Percentiles rank a stretch among this genome's conserved stretches.
Evolutionary conservation across 2,329 filamentous ascomycete genomes (phyloP).

Genomic region (Fusarium acutatum): DNA sequence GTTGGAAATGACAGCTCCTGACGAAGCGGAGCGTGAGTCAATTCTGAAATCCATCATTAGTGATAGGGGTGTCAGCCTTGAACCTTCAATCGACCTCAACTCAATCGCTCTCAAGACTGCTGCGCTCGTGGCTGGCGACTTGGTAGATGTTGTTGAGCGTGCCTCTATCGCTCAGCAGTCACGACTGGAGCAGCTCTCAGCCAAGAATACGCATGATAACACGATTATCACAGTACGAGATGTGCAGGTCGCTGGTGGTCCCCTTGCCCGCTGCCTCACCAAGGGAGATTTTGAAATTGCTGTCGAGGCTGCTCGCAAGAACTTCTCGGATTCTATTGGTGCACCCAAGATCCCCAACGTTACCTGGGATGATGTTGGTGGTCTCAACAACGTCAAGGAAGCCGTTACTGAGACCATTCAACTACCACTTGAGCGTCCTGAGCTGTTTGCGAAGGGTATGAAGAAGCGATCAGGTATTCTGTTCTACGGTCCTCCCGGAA

Average conservation of each 20-base stretch:
- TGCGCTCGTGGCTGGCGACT: slow-evolving; percentile 90
- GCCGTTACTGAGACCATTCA: slow-evolving; percentile 98
- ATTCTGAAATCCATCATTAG: slow-evolving; percentile 83
- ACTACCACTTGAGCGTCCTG: slow-evolving; percentile 87
- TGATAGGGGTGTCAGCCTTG: slow-evolving; percentile 78
- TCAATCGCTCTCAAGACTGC: slow-evolving; percentile 94
- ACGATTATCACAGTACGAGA: slow-evolving; percentile 74
- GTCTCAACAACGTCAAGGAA: slow-evolving; percentile 92
- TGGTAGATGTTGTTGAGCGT: slow-evolving; percentile 93
- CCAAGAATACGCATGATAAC: slow-evolving; percentile 49
- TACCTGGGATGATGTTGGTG: slow-evolving; percentile 94
- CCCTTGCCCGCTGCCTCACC: slow-evolving; percentile 79
- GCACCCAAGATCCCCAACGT: slow-evolving; percentile 98
- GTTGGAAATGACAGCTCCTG: slow-evolving; percentile 90
- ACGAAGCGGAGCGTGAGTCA: slow-evolving; percentile 90
- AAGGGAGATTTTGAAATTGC: slow-evolving; percentile 89
- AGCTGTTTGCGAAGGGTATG: slow-evolving; percentile 96
- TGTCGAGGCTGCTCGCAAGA: slow-evolving; percentile 94
- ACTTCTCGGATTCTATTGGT: slow-evolving; percentile 96
- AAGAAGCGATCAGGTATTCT: slow-evolving; percentile 95
- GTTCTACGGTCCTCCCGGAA: slow-evolving; percentile 91
- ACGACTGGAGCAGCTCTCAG: slow-evolving; percentile 78
- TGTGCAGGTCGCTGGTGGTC: slow-evolving; percentile 86
- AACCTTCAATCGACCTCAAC: slow-evolving; percentile 83
- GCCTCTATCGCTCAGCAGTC: slow-evolving; percentile 80